Base-by-base conservation (phyloP, 2,329 filamentous ascomycete species). In the Diaporthe sp. region DNA sequence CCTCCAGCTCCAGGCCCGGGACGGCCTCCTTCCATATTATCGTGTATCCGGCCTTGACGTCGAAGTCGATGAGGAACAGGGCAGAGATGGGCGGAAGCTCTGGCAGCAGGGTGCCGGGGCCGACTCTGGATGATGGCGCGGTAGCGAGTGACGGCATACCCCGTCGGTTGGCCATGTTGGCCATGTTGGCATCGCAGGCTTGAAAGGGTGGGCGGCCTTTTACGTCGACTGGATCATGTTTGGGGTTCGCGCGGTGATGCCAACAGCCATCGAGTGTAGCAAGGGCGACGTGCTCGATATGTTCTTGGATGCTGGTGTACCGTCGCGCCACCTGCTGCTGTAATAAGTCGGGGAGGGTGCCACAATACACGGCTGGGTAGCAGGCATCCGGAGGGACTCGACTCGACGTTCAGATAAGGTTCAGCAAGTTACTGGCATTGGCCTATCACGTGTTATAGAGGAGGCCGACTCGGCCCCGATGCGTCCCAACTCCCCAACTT, bases 11-110 rank as follows among this genome's bases (percentile, higher is more conserved):
- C 85, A 96, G 89, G 66, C 91, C 92, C 19, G 91, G 87, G 1
- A 91, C 85, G 17, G 93, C 91, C 78, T 91, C 92, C 83, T 97
- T 95, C 97, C 97, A 98, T 47, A 92, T 91, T 81, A 98, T 93
- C 60, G 95, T 97, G 84, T 93, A 97, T 86, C 95, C 95, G 80
- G 95, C 93, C 83, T 96, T 97, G 85, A 96, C 93, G 84, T 98
- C 95, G 85, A 98, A 98, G 81, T 94, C 92, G 84, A 97, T 96
- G 77, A 97, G 89, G 83, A 97, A 98, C 47, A 97, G 89, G 42
- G 95, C 95, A 52, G 93, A 92, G 80, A 96, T 91, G 71, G 89
- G 88, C 66, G 90, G 90, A 13, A 89, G 84, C 77, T 90, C 89
- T 76, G 85, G 81, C 30, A 84, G 81, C 13, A 80, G 70, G 28